These are phyloP conservation scores for Syncephalastrum racemosum DNA, from an alignment of 371 early-diverging fungal genomes.

Conservation along the genomic window DNA sequence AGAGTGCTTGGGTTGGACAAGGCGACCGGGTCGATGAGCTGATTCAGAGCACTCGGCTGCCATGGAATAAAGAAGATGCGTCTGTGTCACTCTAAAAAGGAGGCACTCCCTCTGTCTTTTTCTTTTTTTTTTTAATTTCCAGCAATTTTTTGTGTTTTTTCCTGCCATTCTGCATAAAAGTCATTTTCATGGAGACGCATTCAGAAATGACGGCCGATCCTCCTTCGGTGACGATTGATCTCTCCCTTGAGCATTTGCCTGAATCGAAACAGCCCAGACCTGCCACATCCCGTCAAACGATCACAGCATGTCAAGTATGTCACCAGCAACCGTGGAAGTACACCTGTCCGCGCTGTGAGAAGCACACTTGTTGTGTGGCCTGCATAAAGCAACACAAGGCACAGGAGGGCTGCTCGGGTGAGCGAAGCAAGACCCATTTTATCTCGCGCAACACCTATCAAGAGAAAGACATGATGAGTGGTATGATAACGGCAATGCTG, in stretches of 20 bases:
- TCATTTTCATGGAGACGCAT: too few relatives aligned
- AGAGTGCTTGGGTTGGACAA: not conserved
- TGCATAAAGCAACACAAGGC: conserved; percentile 69
- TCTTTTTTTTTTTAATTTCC: conserved; percentile 4
- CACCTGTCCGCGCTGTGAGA: conserved; percentile 68
- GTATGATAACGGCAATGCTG: conserved; percentile 44
- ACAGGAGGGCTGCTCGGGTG: conserved; percentile 59
- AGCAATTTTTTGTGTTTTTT: not conserved
- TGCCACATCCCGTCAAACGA: too few relatives aligned
- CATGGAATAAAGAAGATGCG: too few relatives aligned
- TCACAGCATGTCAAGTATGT: conserved; percentile 27
- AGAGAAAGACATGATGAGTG: conserved; percentile 65
- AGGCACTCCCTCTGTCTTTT: conserved; percentile 2
- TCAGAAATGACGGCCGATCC: too few relatives aligned
- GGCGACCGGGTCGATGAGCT: not conserved
- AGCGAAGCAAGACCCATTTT: conserved; percentile 61
- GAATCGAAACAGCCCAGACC: too few relatives aligned
- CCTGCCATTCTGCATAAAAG: too few relatives aligned
- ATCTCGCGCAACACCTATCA: conserved; percentile 53
- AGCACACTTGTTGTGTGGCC: conserved; percentile 62
- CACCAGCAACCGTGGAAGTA: conserved; percentile 48
- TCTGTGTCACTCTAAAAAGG: too few relatives aligned
- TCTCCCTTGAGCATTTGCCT: too few relatives aligned
- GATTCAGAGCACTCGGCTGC: too few relatives aligned
- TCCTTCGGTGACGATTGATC: too few relatives aligned